Conservation (phyloP, 495 filamentous ascomycete species). For the Tetracladium marchalianum region DNA sequence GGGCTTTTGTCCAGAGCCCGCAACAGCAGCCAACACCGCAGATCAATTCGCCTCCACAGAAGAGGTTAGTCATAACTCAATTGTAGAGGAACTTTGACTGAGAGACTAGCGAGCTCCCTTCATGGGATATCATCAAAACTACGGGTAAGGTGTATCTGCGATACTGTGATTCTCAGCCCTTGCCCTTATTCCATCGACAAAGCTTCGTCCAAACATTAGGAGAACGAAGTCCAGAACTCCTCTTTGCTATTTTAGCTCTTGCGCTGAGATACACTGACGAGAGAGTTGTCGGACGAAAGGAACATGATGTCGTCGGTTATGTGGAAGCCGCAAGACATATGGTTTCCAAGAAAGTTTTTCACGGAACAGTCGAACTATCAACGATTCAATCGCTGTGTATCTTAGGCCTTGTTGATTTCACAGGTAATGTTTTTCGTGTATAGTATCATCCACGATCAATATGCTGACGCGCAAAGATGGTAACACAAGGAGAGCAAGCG, state of each 20-base stretch:
- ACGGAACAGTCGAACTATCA: slow-evolving; percentile 36
- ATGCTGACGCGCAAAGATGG: slow-evolving; percentile 25
- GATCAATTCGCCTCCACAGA: too few species aligned
- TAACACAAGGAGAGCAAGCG: slow-evolving; percentile 36
- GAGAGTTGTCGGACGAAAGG: slow-evolving; percentile 6
- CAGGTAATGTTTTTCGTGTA: slow-evolving; percentile 22
- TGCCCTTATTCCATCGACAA: slow-evolving; percentile 32
- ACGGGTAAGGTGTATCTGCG: slow-evolving; percentile 31
- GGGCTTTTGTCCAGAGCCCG: too few species aligned
- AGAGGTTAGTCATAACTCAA: too few species aligned
- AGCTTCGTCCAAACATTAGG: slow-evolving; percentile 28
- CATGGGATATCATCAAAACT: slow-evolving; percentile 31
- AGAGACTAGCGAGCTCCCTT: slow-evolving; percentile 24
- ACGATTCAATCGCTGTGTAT: slow-evolving; percentile 37
- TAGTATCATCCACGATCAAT: neutral
- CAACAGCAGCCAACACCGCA: too few species aligned
- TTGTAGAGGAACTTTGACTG: slow-evolving; percentile 19
- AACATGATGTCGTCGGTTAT: slow-evolving; percentile 25
- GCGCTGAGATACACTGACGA: slow-evolving; percentile 26
- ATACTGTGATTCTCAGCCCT: slow-evolving; percentile 37
- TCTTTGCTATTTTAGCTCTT: slow-evolving; percentile 32
- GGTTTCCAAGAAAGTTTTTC: slow-evolving; percentile 32
- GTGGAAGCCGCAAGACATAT: slow-evolving; percentile 32
- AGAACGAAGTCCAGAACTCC: slow-evolving; percentile 29
- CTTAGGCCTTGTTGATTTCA: slow-evolving; percentile 36